These are phyloP conservation scores for Dactylellina parvicollis DNA, from an alignment of 2,329 filamentous ascomycete genomes.

Conservation along the genomic window DNA sequence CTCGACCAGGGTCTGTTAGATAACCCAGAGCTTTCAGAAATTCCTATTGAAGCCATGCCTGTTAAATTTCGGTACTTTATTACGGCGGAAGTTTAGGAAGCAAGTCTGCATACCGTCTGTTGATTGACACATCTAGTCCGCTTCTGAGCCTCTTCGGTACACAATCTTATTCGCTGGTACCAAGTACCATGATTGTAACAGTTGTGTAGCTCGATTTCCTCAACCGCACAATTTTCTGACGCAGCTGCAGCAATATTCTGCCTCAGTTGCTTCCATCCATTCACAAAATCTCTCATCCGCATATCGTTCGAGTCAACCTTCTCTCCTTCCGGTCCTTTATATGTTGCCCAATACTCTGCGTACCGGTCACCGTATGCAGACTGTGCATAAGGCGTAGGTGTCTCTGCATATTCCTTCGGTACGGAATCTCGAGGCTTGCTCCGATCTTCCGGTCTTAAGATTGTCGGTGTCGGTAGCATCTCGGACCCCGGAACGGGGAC, in stretches of 20 bases:
- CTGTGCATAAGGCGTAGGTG: conserved; percentile 45
- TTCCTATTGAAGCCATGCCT: conserved; percentile 67
- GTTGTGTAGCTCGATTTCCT: conserved; percentile 81
- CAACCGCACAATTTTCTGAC: conserved; percentile 90
- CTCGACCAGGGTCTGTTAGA: conserved; percentile 73
- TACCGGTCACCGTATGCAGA: conserved; percentile 72
- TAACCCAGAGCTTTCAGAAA: conserved; percentile 93
- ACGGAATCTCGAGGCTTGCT: conserved; percentile 10
- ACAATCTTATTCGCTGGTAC: conserved; percentile 79
- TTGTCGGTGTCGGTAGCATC: conserved; percentile 59
- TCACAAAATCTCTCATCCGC: conserved; percentile 79
- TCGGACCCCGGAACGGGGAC: conserved; percentile 62
- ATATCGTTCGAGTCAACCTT: conserved; percentile 78
- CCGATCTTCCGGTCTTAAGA: conserved; percentile 51
- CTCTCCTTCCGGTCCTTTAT: conserved; percentile 68
- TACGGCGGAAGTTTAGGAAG: not conserved
- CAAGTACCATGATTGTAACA: conserved; percentile 81
- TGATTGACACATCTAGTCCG: conserved; percentile 90
- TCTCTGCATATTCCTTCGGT: conserved; percentile 44
- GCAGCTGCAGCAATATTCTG: conserved; percentile 80
- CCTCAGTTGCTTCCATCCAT: conserved; percentile 84
- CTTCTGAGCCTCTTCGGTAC: conserved; percentile 76
- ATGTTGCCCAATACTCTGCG: conserved; percentile 92
- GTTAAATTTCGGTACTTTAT: not conserved
- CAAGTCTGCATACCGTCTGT: conserved; percentile 73